Conservation (phyloP, 164 flowering plant species). For the Paratinospora sagittata region DNA sequence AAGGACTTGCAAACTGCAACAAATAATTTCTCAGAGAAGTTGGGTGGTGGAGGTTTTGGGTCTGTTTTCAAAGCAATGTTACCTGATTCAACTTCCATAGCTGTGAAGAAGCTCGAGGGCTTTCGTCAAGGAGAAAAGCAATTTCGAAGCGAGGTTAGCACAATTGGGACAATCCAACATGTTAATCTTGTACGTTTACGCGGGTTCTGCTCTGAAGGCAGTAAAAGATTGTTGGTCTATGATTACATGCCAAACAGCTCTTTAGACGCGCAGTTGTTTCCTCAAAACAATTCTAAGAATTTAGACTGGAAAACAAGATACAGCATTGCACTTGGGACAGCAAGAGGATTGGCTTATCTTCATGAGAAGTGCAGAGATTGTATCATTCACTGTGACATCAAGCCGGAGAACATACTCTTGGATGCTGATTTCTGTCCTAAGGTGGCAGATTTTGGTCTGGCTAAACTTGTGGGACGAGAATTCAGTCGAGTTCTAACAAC, state of each 20-base stretch:
- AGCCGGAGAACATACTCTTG: constrained; percentile 37
- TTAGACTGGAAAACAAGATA: constrained; percentile 2
- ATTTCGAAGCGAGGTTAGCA: constrained; percentile 47
- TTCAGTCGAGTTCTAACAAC: constrained; percentile 36
- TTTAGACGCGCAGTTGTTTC: constrained; percentile 16
- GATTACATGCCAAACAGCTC: constrained; percentile 51
- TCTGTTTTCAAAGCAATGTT: constrained; percentile 46
- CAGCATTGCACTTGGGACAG: constrained; percentile 31
- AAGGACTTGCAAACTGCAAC: constrained; percentile 40
- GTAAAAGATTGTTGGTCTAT: constrained; percentile 38
- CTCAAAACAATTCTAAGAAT: neutral
- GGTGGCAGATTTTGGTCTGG: constrained; percentile 38
- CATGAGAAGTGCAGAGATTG: constrained; percentile 37
- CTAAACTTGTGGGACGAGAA: constrained; percentile 35
- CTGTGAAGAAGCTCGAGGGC: constrained; percentile 52
- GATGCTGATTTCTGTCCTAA: constrained; percentile 32
- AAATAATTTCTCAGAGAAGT: constrained; percentile 41
- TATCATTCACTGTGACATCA: constrained; percentile 38
- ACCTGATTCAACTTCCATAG: constrained; percentile 35
- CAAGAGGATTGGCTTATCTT: constrained; percentile 33
- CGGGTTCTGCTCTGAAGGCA: constrained; percentile 51
- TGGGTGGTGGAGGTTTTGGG: constrained; percentile 55
- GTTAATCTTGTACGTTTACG: constrained; percentile 48
- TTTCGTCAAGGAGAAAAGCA: constrained; percentile 55
- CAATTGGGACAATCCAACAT: constrained; percentile 50